phyloP scores from a whole-genome alignment of 192 early-diverging fungal genomes.

The Coemansia furcata region DNA sequence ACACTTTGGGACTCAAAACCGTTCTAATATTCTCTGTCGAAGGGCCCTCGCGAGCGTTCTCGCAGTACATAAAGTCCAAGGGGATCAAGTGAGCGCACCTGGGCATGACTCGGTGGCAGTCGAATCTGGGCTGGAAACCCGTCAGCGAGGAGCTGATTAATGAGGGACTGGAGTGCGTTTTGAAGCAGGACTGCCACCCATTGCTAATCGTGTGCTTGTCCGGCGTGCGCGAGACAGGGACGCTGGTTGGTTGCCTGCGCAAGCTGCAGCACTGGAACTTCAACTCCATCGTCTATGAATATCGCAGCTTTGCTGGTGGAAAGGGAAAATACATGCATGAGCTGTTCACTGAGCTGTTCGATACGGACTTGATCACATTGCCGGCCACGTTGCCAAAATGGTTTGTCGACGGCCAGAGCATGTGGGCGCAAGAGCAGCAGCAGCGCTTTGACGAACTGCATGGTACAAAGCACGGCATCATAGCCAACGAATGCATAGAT shows the following conservation, averaged over 20 bases:
- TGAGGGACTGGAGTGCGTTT: slow-evolving; percentile 84
- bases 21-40: slow-evolving; percentile 82
- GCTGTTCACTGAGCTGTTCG: slow-evolving; percentile 96
- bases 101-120: slow-evolving; percentile 66
- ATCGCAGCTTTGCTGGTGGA: slow-evolving; percentile 87
- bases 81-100: slow-evolving; percentile 67
- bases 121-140: slow-evolving; percentile 80
- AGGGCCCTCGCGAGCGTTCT: slow-evolving; percentile 69
- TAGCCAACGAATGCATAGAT: not conserved
- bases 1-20: slow-evolving; percentile 73
- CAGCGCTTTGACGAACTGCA: slow-evolving; percentile 28
- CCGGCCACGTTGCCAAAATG: slow-evolving; percentile 75
- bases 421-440: slow-evolving; percentile 56
- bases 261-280: slow-evolving; percentile 96
- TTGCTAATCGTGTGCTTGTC: slow-evolving; percentile 90
- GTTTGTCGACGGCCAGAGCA: slow-evolving; percentile 69
- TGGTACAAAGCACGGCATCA: not conserved
- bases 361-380: slow-evolving; percentile 83
- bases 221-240: slow-evolving; percentile 92
- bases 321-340: slow-evolving; percentile 86
- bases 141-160: slow-evolving; percentile 94
- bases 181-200: slow-evolving; percentile 82
- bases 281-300: slow-evolving; percentile 95
- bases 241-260: slow-evolving; percentile 87
- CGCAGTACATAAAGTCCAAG: slow-evolving; percentile 72